Percentiles rank a stretch among this genome's conserved stretches.
Evolutionary conservation across 2,329 filamentous ascomycete genomes (phyloP).

Genomic region (Chrysosporium keratinophilum): DNA sequence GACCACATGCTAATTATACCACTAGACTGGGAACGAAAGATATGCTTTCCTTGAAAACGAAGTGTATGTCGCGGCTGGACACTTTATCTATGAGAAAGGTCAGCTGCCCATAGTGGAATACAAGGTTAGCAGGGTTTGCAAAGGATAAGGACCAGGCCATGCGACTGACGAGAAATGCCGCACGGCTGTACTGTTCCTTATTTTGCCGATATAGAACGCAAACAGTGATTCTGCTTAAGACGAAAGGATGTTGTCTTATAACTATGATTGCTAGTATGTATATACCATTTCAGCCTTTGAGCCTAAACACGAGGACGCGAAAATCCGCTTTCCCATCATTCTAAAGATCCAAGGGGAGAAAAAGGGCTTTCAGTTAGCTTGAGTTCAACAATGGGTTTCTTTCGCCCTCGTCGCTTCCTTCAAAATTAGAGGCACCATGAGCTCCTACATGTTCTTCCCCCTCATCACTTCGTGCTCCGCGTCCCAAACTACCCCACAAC

Average conservation of each 20-base stretch:
- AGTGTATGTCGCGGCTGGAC: conserved; percentile 34
- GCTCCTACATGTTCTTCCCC: conserved; percentile 7
- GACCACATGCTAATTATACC: not conserved
- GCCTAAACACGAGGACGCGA: not conserved
- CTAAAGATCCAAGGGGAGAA: not conserved
- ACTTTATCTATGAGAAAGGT: conserved; percentile 31
- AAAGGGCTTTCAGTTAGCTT: not conserved
- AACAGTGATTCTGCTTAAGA: not conserved
- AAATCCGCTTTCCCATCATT: not conserved
- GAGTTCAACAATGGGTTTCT: conserved; percentile 23
- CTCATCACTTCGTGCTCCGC: conserved; percentile 13
- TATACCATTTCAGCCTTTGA: too few species aligned
- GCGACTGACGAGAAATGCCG: not conserved
- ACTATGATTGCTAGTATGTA: too few species aligned
- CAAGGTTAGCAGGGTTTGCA: conserved; percentile 32
- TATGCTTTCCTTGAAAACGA: conserved; percentile 35
- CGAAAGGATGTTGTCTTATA: too few species aligned
- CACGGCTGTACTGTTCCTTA: not conserved
- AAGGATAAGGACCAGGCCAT: conserved; percentile 12
- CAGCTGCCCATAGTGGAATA: conserved; percentile 34
- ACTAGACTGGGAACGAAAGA: conserved; percentile 33
- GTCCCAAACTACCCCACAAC: conserved; percentile 1
- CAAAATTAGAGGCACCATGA: not conserved
- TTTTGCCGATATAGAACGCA: not conserved
- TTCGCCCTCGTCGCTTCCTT: conserved; percentile 14